Evolutionary conservation across 352 stramenopile genomes (phyloP), one percentile per base, ranked within the genome.

Genomic region (Peronosclerospora sorghi): DNA sequence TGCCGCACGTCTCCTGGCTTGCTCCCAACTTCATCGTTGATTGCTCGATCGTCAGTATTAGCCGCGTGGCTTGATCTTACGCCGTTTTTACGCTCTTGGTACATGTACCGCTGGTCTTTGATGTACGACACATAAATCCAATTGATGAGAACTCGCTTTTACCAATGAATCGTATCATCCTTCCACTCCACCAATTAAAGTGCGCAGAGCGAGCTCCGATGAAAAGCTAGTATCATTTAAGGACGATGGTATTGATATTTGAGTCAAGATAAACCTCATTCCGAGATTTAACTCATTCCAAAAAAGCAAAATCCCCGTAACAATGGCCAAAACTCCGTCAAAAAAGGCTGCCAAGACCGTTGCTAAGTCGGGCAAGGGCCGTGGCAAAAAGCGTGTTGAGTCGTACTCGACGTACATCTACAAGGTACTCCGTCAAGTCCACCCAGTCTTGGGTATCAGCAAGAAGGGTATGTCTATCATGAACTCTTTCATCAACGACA

Each of bases 401-500:
- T 85, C 72, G 48, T 94, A 94, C 71, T 85, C 73, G 57, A 89
- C 74, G 40, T 94, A 94, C 79, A 94, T 94, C 67, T 94, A 94
- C 81, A 95, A 95, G 73, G 83, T 95, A 40, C 54, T 95, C 46
- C 89, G 86, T 40, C 94, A 97, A 68, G 92, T 98, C 57, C 92
- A 98, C 75, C 90, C 93, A 6, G 90, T 98, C 54, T 97, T 88
- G 53, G 95, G 95, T 65, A 98, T 98, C 65, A 96, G 77, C 69
- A 96, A 96, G 84, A 92, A 92, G 53, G 94, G 86, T 40, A 98
- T 98, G 93, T 97, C 88, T 42, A 97, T 98, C 78, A 97, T 97
- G 90, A 98, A 98, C 84, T 98, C 94, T 52, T 98, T 98, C 73
- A 97, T 98, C 68, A 98, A 98, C 73, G 94, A 99, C 65, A 97